Evolutionary conservation across 169 alveolate species (phyloP), one percentile per base, ranked within the genome.

Genomic region (Plasmodium gaboni): DNA sequence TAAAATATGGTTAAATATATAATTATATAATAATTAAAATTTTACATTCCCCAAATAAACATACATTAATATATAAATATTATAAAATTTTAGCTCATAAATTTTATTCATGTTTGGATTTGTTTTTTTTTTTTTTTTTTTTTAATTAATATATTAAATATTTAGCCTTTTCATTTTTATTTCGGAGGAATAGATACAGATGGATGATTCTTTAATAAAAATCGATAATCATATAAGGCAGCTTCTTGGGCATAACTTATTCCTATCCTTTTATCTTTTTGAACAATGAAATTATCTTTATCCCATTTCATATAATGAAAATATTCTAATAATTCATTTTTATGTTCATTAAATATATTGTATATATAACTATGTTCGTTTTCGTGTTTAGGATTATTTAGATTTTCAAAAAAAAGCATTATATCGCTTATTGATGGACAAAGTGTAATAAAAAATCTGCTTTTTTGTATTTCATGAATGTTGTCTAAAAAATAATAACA

Each of bases 191-290:
- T 70, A 26, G 90, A 67, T 38, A 80, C 59, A 48, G 90, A 65
- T 8, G 90, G 90, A 26, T 80, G 90, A 24, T 71, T 50, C 59
- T 55, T 80, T 44, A 80, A 42, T 51, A 80, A 53, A 68, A 80
- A 80, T 3, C 90, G 70, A 61, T 80, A 80, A 13, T 80, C 85
- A 80, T 67, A 80, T 32, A 68, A n/a, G 19, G 90, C 90, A 38
- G 72, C 80, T 50, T 80, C 90, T 26, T 68, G 64, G 12, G 90
- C 90, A 57, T 80, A 68, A 42, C 48, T 28, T 13, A 80, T 55
- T 19, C 90, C 90, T 65, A 80, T 71, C 28, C 90, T 57, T 42
- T 53, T 65, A 72, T 68, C 83, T 32, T 63, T 67, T 57, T 80
- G 80, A n/a, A 80, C 32, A 72, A 38, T 61, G 7, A 51, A 38